Conservation (phyloP, 805 yeast genomes). For the Candida wancherniae region DNA sequence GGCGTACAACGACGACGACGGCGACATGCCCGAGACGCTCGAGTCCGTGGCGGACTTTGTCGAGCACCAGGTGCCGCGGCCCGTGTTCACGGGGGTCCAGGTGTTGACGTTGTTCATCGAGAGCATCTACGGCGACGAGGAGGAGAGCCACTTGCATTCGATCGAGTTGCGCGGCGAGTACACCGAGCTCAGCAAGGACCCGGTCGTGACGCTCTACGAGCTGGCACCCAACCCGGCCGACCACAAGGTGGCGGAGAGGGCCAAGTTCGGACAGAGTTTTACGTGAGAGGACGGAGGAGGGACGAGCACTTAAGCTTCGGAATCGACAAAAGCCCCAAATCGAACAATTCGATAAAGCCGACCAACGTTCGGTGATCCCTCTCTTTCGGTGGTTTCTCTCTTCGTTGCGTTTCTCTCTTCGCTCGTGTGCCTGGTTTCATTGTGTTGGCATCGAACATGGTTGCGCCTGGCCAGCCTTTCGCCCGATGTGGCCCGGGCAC, state of each 20-base stretch:
- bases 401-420: too few relatives aligned
- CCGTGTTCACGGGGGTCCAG: constrained; percentile 63
- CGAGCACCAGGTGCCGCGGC: constrained; percentile 78
- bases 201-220: constrained; percentile 76
- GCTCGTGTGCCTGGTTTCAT: too few relatives aligned
- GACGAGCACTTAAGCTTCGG: too few relatives aligned
- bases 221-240: constrained; percentile 91
- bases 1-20: constrained; percentile 35
- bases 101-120: constrained; percentile 65
- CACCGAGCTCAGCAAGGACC: constrained; percentile 54
- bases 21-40: constrained; percentile 27
- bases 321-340: too few relatives aligned
- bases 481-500: too few relatives aligned
- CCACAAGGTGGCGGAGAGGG: constrained; percentile 44
- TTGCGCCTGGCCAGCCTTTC: too few relatives aligned
- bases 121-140: constrained; percentile 45
- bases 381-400: too few relatives aligned
- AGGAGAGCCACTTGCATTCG: constrained; percentile 54
- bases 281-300: too few relatives aligned
- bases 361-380: too few relatives aligned
- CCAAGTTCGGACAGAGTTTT: too few relatives aligned
- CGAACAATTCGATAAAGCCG: too few relatives aligned
- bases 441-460: too few relatives aligned
- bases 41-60: constrained; percentile 51
- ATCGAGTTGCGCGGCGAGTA: constrained; percentile 78